Evolutionary conservation across 257 asterid genomes (phyloP), one percentile per base, ranked within the genome.

Genomic region (Voacanga thouarsii): DNA sequence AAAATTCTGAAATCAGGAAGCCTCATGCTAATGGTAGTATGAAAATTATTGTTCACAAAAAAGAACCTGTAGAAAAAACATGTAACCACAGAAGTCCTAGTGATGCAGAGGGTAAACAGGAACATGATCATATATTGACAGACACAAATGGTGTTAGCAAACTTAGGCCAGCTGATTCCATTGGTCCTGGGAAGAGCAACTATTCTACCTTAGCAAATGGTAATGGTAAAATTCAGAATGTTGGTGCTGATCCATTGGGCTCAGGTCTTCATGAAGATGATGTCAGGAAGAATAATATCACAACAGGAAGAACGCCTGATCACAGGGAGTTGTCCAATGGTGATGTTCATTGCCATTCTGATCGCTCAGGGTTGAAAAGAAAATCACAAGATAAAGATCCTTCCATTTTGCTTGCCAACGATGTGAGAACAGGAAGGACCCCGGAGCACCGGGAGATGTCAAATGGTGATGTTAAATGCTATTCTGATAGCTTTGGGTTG

Each of bases 341-440:
- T 45, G 80, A 77, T 77, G 82, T 75, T 65, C 69, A 68, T 69
- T 72, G 82, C 64, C 78, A 76, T 65, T 83, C 90, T 81, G 84
- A 78, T 74, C 78, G 78, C 83, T 77, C 88, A 26, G 67, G 86
- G 77, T 80, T 82, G 89, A 96, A 92, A 87, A 93, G 92, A 87
- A 92, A 91, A 84, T 81, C 70, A 33, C 80, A 75, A 51, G 83
- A 78, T 33, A 77, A 76, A 71, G 84, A 67, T 66, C 47, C 91
- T 51, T 87, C 91, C 84, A 79, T 88, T 78, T 89, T 90, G 82
- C 86, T 89, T 59, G 86, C 90, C 50, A 81, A 81, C 80, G 96
- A 90, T 75, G 85, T 3, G 3, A 16, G 24, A 18, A 76, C 53
- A 44, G 75, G 61, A 79, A 83, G 78, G 61, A 70, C 75, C 74